Base-by-base conservation (phyloP, 805 yeast species). In the Ascoidea rubescens region DNA sequence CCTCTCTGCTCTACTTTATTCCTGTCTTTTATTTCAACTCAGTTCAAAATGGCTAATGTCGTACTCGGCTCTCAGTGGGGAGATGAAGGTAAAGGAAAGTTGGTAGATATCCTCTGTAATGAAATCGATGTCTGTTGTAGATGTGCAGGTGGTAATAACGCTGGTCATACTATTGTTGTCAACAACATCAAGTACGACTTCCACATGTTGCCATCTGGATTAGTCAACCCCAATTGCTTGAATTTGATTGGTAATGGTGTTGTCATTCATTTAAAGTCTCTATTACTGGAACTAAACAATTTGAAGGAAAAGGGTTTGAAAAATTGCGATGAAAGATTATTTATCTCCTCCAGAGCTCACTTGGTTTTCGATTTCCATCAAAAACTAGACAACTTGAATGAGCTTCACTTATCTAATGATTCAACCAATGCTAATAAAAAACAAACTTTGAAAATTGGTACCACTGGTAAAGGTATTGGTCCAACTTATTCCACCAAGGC, bases 61-160 rank as follows among this genome's bases (percentile, higher is more conserved):
- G 99, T 93, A 52, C 77, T 93, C 63, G 99, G 99, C 54, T 74
- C 98, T 70, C 99, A 93, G 71, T 93, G 99, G 99, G 99, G 99
- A 58, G 99, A 93, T 66, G 99, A 93, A 79, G 99, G 99, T 66
- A 93, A 93, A 67, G 99, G 99, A 54, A 93, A 93, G 70, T 78
- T 93, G 54, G 99, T 93, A 50, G 99, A 93, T 67, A 74, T 93
- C 53, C 77, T 93, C 51, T 95, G 98, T 70, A 98, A 91, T 63
- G 82, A 87, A 59, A 84, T 93, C 61, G 98, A 93, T 60, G 91
- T 93, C 46, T 95, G 97, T 67, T 97, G 98, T 32, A 80, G 99
- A 67, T 91, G 98, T 71, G 90, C 85, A 66, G 99, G 99, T 69
- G 99, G 99, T 64, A 93, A 93, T 75, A 93, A 93, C 66, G 99